A percentile compares a stretch with the other conserved stretches of the same genome.
phyloP scores from a whole-genome alignment of 2,329 filamentous ascomycete genomes.

The Penicillium sp. region DNA sequence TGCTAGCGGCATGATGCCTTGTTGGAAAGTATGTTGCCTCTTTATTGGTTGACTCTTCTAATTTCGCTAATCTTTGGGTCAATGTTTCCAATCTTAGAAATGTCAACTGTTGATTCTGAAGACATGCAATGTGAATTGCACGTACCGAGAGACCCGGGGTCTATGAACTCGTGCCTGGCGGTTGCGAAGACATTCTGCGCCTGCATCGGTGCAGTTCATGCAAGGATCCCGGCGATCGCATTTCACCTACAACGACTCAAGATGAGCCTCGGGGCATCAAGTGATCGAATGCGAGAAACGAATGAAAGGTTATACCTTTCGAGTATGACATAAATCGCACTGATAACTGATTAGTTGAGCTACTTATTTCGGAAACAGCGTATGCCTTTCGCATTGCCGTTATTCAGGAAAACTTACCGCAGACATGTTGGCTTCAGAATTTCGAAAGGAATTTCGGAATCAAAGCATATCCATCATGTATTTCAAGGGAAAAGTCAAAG shows the following conservation, averaged over 20 bases:
- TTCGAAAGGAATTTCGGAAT: neutral
- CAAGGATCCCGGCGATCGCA: conserved; percentile 48
- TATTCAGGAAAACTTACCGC: neutral
- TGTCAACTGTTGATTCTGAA: neutral
- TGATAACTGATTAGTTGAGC: conserved; percentile 13
- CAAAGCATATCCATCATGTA: neutral
- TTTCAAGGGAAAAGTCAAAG: neutral
- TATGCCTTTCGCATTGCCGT: neutral
- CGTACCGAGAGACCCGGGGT: conserved; percentile 24
- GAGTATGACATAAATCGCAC: conserved; percentile 41
- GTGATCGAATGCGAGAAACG: too few species aligned
- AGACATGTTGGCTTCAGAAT: neutral
- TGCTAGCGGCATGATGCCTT: conserved; percentile 6
- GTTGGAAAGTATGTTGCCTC: conserved; percentile 8
- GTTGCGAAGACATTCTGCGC: conserved; percentile 35
- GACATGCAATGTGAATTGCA: neutral
- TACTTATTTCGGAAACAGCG: neutral
- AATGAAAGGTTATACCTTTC: conserved; percentile 26
- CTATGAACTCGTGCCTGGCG: conserved; percentile 25
- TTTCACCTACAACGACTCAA: conserved; percentile 35
- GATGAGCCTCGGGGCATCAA: neutral
- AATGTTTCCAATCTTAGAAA: conserved; percentile 19
- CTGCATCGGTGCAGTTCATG: conserved; percentile 47
- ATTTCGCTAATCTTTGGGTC: conserved; percentile 20
- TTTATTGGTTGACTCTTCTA: conserved; percentile 16